These are phyloP conservation scores for Hansenula lynferdii DNA, from an alignment of 1,139 yeast genomes.

Conservation along the genomic window DNA sequence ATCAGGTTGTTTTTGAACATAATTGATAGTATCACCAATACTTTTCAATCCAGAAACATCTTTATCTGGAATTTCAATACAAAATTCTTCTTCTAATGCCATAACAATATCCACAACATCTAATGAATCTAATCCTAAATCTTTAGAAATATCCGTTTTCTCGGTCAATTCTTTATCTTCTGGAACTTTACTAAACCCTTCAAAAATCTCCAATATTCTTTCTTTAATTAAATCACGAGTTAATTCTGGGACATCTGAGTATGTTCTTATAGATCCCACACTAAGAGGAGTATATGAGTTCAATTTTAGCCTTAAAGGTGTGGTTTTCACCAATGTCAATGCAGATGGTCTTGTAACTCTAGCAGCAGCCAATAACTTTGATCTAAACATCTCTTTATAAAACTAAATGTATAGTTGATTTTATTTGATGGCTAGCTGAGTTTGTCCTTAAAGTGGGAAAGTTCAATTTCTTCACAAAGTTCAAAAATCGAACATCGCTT, in stretches of 20 bases:
- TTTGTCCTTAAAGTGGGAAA: too few relatives aligned
- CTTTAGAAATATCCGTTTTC: slow-evolving; percentile 60
- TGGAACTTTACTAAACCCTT: slow-evolving; percentile 71
- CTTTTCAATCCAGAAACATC: slow-evolving; percentile 83
- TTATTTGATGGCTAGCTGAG: too few relatives aligned
- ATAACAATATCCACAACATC: slow-evolving; percentile 87
- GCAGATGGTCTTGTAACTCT: too few relatives aligned
- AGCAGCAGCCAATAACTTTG: not conserved
- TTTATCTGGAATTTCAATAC: slow-evolving; percentile 75
- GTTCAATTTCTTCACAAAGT: too few relatives aligned
- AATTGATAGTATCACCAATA: slow-evolving; percentile 77
- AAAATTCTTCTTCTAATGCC: slow-evolving; percentile 83
- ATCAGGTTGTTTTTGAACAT: slow-evolving; percentile 68
- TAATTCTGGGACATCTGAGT: slow-evolving; percentile 62
- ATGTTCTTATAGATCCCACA: slow-evolving; percentile 39
- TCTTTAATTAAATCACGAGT: slow-evolving; percentile 68
- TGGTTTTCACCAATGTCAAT: too few relatives aligned
- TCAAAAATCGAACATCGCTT: too few relatives aligned
- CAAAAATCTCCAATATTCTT: slow-evolving; percentile 73
- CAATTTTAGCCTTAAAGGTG: too few relatives aligned
- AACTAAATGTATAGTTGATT: too few relatives aligned
- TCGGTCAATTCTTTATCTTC: slow-evolving; percentile 41
- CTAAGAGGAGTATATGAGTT: too few relatives aligned
- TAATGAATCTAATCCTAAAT: slow-evolving; percentile 80
- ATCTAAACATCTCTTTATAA: not conserved